Evolutionary conservation across 345 rosid species (phyloP).

Genomic region (Eucalyptus regnans): DNA sequence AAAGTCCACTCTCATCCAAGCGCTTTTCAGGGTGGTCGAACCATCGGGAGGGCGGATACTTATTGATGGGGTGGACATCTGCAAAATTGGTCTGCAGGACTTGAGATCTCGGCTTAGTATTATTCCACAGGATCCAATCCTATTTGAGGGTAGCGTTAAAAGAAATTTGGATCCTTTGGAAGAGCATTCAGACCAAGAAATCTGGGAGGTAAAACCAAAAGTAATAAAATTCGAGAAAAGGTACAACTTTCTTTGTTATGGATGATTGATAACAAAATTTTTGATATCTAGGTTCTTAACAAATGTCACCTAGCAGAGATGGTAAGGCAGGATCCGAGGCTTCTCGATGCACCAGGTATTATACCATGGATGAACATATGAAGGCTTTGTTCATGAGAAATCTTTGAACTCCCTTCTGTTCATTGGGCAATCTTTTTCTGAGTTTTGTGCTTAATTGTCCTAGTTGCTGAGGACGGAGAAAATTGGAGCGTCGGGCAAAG

Average conservation of each 20-base stretch:
- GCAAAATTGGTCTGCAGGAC: constrained; percentile 62
- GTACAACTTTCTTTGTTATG: not conserved
- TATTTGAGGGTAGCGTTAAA: constrained; percentile 75
- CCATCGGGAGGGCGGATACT: constrained; percentile 57
- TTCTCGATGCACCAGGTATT: constrained; percentile 46
- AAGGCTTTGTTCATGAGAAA: not conserved
- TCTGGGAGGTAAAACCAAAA: constrained; percentile 45
- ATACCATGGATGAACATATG: not conserved
- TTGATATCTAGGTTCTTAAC: constrained; percentile 19
- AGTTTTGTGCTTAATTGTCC: not conserved
- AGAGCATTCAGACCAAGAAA: constrained; percentile 65
- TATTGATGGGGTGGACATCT: constrained; percentile 68
- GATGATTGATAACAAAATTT: not conserved
- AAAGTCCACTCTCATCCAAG: constrained; percentile 77
- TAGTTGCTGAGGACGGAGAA: constrained; percentile 79
- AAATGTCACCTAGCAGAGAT: constrained; percentile 43
- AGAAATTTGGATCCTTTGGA: constrained; percentile 65
- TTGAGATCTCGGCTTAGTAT: constrained; percentile 66
- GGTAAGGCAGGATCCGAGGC: constrained; percentile 35
- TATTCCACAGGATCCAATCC: constrained; percentile 78
- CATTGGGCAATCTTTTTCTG: constrained; percentile 2
- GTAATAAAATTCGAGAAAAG: not conserved
- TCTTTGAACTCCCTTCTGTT: not conserved
- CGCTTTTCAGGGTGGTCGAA: constrained; percentile 81
- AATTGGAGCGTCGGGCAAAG: constrained; percentile 95